phyloP scores from a whole-genome alignment of 108 stramenopile genomes.

The Skeletonema grethae region DNA sequence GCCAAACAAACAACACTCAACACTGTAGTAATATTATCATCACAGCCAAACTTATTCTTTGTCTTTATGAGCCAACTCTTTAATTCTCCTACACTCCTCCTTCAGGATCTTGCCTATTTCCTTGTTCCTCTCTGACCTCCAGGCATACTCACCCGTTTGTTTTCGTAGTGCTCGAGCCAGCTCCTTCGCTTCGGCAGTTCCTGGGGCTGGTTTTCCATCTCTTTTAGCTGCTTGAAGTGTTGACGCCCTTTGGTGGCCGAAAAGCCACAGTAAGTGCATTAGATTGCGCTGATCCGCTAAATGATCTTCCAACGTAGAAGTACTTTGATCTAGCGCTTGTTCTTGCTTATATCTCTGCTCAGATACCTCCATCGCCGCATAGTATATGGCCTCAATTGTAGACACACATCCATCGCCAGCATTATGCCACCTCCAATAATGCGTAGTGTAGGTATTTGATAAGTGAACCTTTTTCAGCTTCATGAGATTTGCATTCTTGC shows the following conservation, averaged over 20 bases:
- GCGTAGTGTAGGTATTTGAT: conserved; percentile 50
- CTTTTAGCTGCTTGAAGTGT: conserved; percentile 29
- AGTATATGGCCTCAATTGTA: conserved; percentile 82
- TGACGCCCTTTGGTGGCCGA: conserved; percentile 66
- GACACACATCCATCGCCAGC: conserved; percentile 70
- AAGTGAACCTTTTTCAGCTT: conserved; percentile 69
- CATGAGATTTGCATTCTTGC: conserved; percentile 32
- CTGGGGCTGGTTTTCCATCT: conserved; percentile 47
- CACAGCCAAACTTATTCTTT: neutral
- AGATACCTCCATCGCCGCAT: conserved; percentile 57
- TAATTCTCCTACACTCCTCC: conserved; percentile 5
- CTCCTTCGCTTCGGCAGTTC: conserved; percentile 64
- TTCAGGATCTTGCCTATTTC: conserved; percentile 25
- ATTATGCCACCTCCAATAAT: conserved; percentile 87
- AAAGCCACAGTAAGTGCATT: conserved; percentile 72
- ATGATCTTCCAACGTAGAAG: conserved; percentile 13
- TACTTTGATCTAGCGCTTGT: conserved; percentile 7
- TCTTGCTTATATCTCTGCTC: conserved; percentile 26
- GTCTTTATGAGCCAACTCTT: neutral
- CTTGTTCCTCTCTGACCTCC: conserved; percentile 27
- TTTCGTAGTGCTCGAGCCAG: conserved; percentile 35
- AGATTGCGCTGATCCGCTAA: conserved; percentile 39
- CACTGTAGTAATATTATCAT: too few relatives aligned
- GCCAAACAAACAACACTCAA: too few relatives aligned
- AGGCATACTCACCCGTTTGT: conserved; percentile 23